Conservation (phyloP, 306 rosid genomes). For the Vachellia pachyceras region DNA sequence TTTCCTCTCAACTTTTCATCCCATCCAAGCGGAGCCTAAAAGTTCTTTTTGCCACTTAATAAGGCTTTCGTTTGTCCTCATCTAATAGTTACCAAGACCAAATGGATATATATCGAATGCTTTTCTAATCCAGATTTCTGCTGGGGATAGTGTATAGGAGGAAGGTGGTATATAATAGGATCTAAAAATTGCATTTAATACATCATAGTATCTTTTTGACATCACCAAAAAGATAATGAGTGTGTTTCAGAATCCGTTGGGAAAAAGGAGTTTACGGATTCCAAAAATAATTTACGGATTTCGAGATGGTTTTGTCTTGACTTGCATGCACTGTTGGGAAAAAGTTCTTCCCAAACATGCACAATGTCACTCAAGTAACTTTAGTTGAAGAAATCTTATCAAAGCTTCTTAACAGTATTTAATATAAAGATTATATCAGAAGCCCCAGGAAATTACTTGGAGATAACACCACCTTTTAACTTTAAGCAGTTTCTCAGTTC, state of each 20-base stretch:
- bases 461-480: not conserved
- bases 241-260: no score
- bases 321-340: no score
- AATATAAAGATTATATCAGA: not conserved
- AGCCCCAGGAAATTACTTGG: not conserved
- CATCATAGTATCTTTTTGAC: constrained; percentile 8
- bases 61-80: not conserved
- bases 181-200: constrained; percentile 15
- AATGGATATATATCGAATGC: not conserved
- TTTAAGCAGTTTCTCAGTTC: constrained; percentile 13
- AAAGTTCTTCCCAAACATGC: no score
- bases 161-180: not conserved
- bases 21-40: no score
- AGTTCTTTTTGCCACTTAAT: not conserved
- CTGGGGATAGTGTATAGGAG: not conserved
- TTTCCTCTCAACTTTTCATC: no score
- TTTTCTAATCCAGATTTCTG: not conserved
- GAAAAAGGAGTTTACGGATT: no score
- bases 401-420: constrained; percentile 10
- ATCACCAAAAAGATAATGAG: constrained; percentile 18
- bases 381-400: constrained; percentile 13
- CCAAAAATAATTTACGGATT: no score
- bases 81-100: constrained; percentile 10
- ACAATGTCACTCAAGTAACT: constrained; percentile 9
- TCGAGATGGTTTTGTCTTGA: no score